Evolutionary conservation across 2,329 filamentous ascomycete species (phyloP).

Genomic region (Curvularia lunata): DNA sequence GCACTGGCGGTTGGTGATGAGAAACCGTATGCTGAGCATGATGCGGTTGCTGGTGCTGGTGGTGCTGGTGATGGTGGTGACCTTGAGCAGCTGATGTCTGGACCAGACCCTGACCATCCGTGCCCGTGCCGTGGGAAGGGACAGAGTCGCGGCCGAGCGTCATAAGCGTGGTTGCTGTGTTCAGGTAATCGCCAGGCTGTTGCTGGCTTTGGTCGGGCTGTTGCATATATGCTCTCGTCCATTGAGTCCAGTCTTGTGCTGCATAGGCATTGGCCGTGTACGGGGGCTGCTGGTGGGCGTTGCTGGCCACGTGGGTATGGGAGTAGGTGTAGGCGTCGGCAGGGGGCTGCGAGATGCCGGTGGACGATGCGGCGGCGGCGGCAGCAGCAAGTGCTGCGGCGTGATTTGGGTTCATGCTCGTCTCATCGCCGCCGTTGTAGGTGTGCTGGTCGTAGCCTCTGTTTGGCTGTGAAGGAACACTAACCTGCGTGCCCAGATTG

Average conservation of each 20-base stretch:
- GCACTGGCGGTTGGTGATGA: conserved; percentile 23
- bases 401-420: conserved; percentile 38
- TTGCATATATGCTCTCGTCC: conserved; percentile 44
- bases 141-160: conserved; percentile 42
- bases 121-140: conserved; percentile 25
- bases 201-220: conserved; percentile 25
- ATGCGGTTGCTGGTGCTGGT: background rate
- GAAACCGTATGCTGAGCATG: background rate
- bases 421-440: conserved; percentile 36
- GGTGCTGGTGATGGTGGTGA: conserved; percentile 13
- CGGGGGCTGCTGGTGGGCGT: conserved; percentile 23
- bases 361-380: conserved; percentile 33
- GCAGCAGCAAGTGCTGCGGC: conserved; percentile 39
- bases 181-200: conserved; percentile 43
- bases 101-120: conserved; percentile 26
- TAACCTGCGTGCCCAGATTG: conserved; percentile 30
- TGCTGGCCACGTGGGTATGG: conserved; percentile 29
- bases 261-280: conserved; percentile 33
- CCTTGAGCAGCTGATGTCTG: conserved; percentile 34
- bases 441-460: conserved; percentile 37
- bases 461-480: conserved; percentile 30
- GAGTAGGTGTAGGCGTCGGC: conserved; percentile 35
- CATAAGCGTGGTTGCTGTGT: conserved; percentile 50
- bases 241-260: conserved; percentile 39
- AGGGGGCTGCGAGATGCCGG: conserved; percentile 27